A percentile compares a stretch with the other conserved stretches of the same genome.
phyloP scores from a whole-genome alignment of 306 rosid species.

The Pueraria montana region DNA sequence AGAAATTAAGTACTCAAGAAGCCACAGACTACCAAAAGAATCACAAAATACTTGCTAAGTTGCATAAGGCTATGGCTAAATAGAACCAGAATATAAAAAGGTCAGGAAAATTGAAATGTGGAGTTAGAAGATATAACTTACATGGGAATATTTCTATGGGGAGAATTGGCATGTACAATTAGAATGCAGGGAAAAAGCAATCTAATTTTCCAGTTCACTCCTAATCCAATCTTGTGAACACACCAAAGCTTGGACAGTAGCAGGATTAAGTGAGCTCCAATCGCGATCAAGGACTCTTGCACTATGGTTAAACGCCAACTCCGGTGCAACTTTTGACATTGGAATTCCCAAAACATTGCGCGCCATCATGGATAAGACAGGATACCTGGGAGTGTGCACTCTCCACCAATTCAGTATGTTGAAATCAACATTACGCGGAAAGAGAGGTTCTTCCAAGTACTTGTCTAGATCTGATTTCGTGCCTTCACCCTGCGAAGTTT shows the following conservation, averaged over 20 bases:
- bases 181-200: constrained; percentile 40
- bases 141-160: constrained; percentile 37
- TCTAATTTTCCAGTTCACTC: constrained; percentile 88
- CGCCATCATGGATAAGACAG: constrained; percentile 95
- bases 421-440: constrained; percentile 88
- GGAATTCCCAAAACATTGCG: constrained; percentile 89
- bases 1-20: constrained; percentile 21
- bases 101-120: constrained; percentile 42
- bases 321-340: constrained; percentile 76
- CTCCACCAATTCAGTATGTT: constrained; percentile 94
- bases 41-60: constrained; percentile 43
- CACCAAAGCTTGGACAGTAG: constrained; percentile 87
- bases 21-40: constrained; percentile 26
- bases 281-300: constrained; percentile 77
- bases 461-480: constrained; percentile 88
- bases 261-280: constrained; percentile 79
- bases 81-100: constrained; percentile 27
- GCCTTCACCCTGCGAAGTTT: constrained; percentile 82
- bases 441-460: constrained; percentile 95
- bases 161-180: constrained; percentile 55
- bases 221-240: constrained; percentile 97
- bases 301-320: constrained; percentile 64
- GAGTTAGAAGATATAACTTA: constrained; percentile 53
- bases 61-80: constrained; percentile 41
- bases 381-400: constrained; percentile 97